Base-by-base conservation (phyloP, 352 stramenopile genomes). In the Lagenidium giganteum region DNA sequence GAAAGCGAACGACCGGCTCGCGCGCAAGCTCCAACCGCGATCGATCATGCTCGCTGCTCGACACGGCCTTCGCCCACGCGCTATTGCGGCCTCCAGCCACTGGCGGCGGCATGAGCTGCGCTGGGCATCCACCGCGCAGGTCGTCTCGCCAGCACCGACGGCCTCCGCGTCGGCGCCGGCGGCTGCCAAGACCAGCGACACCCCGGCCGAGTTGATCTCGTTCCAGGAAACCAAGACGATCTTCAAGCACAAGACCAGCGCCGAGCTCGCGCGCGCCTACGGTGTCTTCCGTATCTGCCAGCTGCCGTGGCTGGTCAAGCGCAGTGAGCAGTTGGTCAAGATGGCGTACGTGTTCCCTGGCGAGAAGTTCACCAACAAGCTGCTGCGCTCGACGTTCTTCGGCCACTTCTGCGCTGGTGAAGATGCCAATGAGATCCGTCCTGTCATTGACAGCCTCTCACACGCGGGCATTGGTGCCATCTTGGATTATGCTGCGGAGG, bases 401-500 rank as follows among this genome's bases (percentile, higher is more conserved):
- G 70, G 75, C 17, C 95, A 99, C 47, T 99, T 99, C 61, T 99
- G 96, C 64, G 95, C 87, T 12, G 96, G 95, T 16, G 73, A 98
- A 42, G 61, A 95, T 43, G 72, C 82, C 37, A 75, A 92, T 23
- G 75, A 85, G 54, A 95, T 96, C 51, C 68, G 78, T 9, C 83
- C 85, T 9, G 70, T 85, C 24, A 73, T 96, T 20, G 34, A 70
- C 17, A 68, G 94, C 31, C 66, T 97, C 24, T 51, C 82, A 22
- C 37, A 73, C 17, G 75, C 80, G 2, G 88, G 88, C 13, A 94
- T 99, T 40, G 90, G 91, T 9, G 81, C 75, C 25, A 99, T 99
- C 48, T 65, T 99, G 8, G 96, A 99, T 64, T 99, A 98, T 69
- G 95, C 95, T 3, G 96, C 94, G 7, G 96, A 99, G 55, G 82